Evolutionary conservation across 2,329 filamentous ascomycete species (phyloP), one percentile per base, ranked within the genome.

Genomic region (Cadophora malorum): DNA sequence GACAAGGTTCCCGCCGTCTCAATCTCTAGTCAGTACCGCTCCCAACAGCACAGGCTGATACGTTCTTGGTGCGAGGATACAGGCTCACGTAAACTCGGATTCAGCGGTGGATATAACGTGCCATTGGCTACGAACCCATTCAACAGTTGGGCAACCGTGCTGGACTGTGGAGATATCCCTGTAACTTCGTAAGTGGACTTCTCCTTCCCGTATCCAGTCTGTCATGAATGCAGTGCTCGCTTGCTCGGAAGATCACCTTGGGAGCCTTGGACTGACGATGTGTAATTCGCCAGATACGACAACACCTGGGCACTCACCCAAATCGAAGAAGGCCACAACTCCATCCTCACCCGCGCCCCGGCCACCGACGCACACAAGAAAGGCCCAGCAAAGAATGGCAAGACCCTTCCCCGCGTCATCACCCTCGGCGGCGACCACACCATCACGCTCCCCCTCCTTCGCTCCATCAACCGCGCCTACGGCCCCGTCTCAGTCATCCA

Each of bases 21-120:
- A 96, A 95, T 81, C 89, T 96, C 67, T 96, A 96, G 91, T 94
- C 89, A 75, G 89, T 85, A 45, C 61, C 61, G 23, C 38, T 45
- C 45, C 67, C 66, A 60, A 68, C 68, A 71, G 70, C 68, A 66
- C 25, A 69, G 49, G 69, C 73, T 75, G 70, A 75, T 74, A n/a
- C 49, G 71, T 65, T 66, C 50, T 52, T 72, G 65, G 33, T 55
- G 35, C 45, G 33, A 38, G 64, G 52, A 74, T 72, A 77, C 76
- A 81, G 77, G 76, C 77, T 82, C 78, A 76, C 75, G 67, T 61
- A 75, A 65, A 59, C 81, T 79, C 76, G 75, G 79, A 28, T 74
- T 82, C 79, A 95, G 92, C 78, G 93, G 93, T 74, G 93, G 93
- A 5, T 96, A 96, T 80, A 96, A 96, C 74, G 92, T 96, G 4